Percentiles rank a stretch among this genome's conserved stretches.
These are phyloP conservation scores for Cicer bijugum DNA, from an alignment of 306 rosid genomes.

Conservation along the genomic window DNA sequence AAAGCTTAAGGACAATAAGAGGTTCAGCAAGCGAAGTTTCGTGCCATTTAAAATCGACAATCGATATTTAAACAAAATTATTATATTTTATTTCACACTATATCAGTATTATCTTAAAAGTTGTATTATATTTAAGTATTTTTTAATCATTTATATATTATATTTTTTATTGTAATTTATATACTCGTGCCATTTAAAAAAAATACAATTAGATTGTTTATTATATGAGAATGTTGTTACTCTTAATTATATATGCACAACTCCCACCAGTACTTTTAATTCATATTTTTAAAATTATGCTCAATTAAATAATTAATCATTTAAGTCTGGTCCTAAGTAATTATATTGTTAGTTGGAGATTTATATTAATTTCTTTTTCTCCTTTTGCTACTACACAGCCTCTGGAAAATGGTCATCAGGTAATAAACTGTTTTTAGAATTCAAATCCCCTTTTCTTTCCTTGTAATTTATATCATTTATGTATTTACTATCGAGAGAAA, in stretches of 20 bases:
- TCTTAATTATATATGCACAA: constrained; percentile 9
- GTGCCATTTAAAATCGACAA: too few species aligned
- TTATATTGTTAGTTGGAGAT: constrained; percentile 20
- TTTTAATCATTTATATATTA: too few species aligned
- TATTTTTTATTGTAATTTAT: too few species aligned
- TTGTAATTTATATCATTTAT: constrained; percentile 36
- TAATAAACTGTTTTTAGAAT: constrained; percentile 51
- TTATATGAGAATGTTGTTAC: constrained; percentile 12
- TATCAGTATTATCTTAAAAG: too few species aligned
- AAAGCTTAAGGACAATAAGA: constrained; percentile 81
- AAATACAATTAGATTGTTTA: too few species aligned
- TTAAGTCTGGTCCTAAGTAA: constrained; percentile 1
- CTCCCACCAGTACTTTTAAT: neutral
- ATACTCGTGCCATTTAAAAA: too few species aligned
- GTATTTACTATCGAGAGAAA: neutral
- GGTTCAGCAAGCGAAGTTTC: constrained; percentile 88
- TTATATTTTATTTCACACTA: too few species aligned
- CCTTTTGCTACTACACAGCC: constrained; percentile 60
- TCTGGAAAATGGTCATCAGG: constrained; percentile 70
- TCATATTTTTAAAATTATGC: constrained; percentile 21
- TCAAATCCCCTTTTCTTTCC: constrained; percentile 22
- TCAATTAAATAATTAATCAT: constrained; percentile 10
- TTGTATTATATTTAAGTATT: too few species aligned
- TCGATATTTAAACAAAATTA: too few species aligned
- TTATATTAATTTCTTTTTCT: constrained; percentile 49